Conservation (phyloP, 345 rosid genomes). For the Ceriops decandra region DNA sequence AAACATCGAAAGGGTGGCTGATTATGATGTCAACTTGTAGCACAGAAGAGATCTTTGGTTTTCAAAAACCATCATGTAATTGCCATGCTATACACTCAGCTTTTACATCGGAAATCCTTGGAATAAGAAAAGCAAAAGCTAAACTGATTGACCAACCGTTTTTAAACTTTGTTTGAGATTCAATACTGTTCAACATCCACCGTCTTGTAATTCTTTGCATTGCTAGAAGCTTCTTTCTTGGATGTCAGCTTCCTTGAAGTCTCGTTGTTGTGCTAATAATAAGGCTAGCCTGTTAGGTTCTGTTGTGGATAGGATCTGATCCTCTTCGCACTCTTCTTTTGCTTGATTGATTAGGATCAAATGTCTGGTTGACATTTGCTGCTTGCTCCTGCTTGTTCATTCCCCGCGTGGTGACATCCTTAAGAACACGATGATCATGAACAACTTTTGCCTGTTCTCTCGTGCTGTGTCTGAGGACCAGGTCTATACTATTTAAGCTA, state of each 20-base stretch:
- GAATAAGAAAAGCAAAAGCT: slow-evolving; percentile 13
- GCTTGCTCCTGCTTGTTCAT: slow-evolving; percentile 35
- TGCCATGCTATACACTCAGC: slow-evolving; percentile 40
- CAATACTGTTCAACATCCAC: slow-evolving; percentile 13
- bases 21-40: slow-evolving; percentile 32
- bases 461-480: slow-evolving; percentile 24
- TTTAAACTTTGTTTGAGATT: slow-evolving; percentile 11
- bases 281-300: slow-evolving; percentile 29
- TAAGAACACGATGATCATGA: slow-evolving; percentile 35
- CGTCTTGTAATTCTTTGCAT: slow-evolving; percentile 24
- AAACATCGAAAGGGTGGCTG: slow-evolving; percentile 4
- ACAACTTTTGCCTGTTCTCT: slow-evolving; percentile 24
- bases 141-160: slow-evolving; percentile 38
- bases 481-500: slow-evolving; percentile 34
- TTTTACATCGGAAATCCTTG: slow-evolving; percentile 24
- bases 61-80: slow-evolving; percentile 24
- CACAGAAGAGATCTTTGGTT: slow-evolving; percentile 28
- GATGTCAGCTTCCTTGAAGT: slow-evolving; percentile 23
- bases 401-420: slow-evolving; percentile 30
- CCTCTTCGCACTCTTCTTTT: slow-evolving; percentile 74
- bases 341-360: slow-evolving; percentile 58
- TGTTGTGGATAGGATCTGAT: slow-evolving; percentile 89
- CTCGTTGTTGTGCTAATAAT: slow-evolving; percentile 19
- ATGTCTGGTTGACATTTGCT: slow-evolving; percentile 28
- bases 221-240: slow-evolving; percentile 26